Percentiles rank a stretch among this genome's conserved stretches.
Conservation (phyloP, 352 stramenopile genomes). For the Lagenidium giganteum region DNA sequence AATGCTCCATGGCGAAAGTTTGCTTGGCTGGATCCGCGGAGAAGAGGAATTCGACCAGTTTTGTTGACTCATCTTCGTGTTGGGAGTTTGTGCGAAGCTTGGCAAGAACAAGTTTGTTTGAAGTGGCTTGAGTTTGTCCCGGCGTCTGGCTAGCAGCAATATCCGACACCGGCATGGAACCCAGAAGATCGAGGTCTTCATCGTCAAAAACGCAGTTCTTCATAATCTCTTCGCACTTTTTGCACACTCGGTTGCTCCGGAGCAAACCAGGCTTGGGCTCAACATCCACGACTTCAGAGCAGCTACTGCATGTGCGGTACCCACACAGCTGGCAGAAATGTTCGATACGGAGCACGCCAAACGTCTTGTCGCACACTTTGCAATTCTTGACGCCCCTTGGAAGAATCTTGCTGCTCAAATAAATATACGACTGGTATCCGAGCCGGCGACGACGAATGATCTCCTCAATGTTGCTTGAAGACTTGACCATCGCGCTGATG, state of each 20-base stretch:
- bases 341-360: slow-evolving; percentile 19
- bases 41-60: slow-evolving; percentile 30
- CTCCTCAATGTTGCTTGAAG: slow-evolving; percentile 10
- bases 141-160: slow-evolving; percentile 14
- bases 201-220: slow-evolving; percentile 28
- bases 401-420: slow-evolving; percentile 14
- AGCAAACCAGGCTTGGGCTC: slow-evolving; percentile 14
- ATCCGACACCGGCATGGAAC: slow-evolving; percentile 15
- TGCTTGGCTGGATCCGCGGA: slow-evolving; percentile 23
- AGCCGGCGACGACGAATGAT: slow-evolving; percentile 22
- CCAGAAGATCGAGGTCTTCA: slow-evolving; percentile 25
- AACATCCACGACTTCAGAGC: slow-evolving; percentile 17
- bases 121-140: slow-evolving; percentile 15
- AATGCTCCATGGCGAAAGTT: slow-evolving; percentile 14
- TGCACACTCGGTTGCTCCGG: slow-evolving; percentile 21
- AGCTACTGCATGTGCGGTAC: slow-evolving; percentile 25
- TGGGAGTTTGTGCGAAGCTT: slow-evolving; percentile 17
- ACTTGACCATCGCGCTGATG: slow-evolving; percentile 12
- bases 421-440: slow-evolving; percentile 29
- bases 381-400: slow-evolving; percentile 17
- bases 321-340: slow-evolving; percentile 34
- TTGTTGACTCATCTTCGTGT: slow-evolving; percentile 14
- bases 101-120: slow-evolving; percentile 3
- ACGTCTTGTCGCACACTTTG: slow-evolving; percentile 26
- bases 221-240: slow-evolving; percentile 14